Base-by-base conservation (phyloP, 495 filamentous ascomycete species). In the Bombardia bombarda region DNA sequence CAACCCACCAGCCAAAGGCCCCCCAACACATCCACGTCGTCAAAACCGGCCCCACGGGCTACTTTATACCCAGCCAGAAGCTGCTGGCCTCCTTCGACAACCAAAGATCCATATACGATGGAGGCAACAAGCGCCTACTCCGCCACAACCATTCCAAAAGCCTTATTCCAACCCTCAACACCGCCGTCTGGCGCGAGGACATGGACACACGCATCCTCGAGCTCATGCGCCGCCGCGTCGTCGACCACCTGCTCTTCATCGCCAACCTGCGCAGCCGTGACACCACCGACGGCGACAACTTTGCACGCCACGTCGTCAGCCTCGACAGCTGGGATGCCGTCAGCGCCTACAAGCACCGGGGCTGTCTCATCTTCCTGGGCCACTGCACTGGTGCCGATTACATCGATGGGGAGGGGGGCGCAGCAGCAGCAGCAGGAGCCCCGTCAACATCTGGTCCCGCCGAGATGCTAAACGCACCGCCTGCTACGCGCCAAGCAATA, bases 201-300 rank as follows among this genome's bases (percentile, higher is more conserved):
- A 87, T 88, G 80, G 70, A 73, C n/a, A 56, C 59, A 0, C 75
- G 82, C 33, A 45, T 87, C 3, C 61, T 83, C 0, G 57, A 63
- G 6, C 40, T 70, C 23, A 68, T 85, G 66, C 66, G 78, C 3
- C 52, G 60, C 12, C 57, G 69, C 2, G 63, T 76, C 9, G 43
- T 69, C 1, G 68, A 74, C 38, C 49, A 59, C 3, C 42, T 72
- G 4, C 14, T 64, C 12, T 49, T 62, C 36, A 43, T 62, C 31
- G 55, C 60, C 2, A 38, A 21, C 0, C 40, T 61, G 16, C n/a
- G n/a, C n/a, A n/a, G n/a, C n/a, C n/a, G n/a, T n/a, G 56, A 56
- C 39, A 41, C 53, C 19, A 46, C 42, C 1, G 19, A 52, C 0
- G 44, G 21, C 5, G 50, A 62, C 1, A 33, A 58, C 32, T 71